Evolutionary conservation across 192 early-diverging fungal species (phyloP).

Genomic region (Coemansia sp.): DNA sequence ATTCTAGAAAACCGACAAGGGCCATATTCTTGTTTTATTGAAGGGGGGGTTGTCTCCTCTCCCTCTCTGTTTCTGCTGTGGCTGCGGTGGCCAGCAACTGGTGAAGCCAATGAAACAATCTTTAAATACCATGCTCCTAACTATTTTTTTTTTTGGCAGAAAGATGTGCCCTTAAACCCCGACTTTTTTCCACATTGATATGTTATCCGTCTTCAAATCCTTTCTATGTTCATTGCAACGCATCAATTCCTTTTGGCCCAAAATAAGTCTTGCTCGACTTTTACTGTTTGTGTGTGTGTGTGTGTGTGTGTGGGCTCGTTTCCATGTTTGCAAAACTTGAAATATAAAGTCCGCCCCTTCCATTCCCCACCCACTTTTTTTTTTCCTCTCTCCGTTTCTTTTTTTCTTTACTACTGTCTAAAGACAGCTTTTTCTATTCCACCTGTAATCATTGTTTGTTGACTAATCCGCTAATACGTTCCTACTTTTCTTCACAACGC

Average conservation of each 20-base stretch:
- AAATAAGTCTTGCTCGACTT: background rate
- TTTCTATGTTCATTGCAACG: background rate
- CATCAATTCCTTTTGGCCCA: background rate
- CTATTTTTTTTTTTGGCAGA: background rate
- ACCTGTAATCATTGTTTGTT: background rate
- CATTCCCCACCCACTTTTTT: background rate
- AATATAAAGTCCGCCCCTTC: background rate
- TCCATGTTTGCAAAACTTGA: background rate
- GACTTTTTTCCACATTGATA: background rate
- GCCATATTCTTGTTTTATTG: too few species aligned
- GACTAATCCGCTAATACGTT: background rate
- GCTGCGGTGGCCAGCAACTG: background rate
- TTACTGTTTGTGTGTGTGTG: too few species aligned
- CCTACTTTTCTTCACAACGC: background rate
- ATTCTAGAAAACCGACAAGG: background rate
- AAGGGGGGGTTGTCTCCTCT: background rate
- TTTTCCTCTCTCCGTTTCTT: background rate
- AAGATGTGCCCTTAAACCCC: background rate
- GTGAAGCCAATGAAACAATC: background rate
- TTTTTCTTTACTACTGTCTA: slow-evolving; percentile 3
- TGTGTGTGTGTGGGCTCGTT: too few species aligned
- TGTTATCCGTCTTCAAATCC: background rate
- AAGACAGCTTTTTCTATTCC: background rate
- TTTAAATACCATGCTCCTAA: background rate
- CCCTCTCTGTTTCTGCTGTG: too few species aligned